Evolutionary conservation across 2,329 filamentous ascomycete species (phyloP), one percentile per base, ranked within the genome.

Genomic region (Aspergillus carbonarius): DNA sequence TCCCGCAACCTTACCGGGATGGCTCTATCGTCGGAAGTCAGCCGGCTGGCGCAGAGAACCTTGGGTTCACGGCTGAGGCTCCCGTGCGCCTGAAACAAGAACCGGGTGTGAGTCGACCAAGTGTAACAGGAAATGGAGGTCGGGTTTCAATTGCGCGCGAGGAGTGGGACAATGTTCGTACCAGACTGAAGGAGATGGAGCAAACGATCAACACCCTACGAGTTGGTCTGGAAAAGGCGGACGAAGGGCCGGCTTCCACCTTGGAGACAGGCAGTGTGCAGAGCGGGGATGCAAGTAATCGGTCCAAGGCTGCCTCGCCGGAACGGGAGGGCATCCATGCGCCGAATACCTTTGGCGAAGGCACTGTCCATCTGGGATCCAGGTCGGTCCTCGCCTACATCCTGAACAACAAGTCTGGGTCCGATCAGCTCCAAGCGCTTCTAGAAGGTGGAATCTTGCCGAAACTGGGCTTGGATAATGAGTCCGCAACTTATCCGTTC

Each of bases 401-500:
- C 34, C 76, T 83, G 63, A 81, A 82, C 25, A 81, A 83, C 23
- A 80, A 83, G 35, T 78, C 85, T 12, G 76, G 76, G 15, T 76
- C 76, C 10, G 74, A 78, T 37, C 77, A 79, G 61, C 70, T 78
- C 4, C 81, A 85, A 62, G 82, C 85, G 50, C 72, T 87, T 12
- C 72, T 87, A 46, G 83, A 85, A 63, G 85, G 84, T 63, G 85
- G 83, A 48, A 85, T 88, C 63, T 72, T 88, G 20, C 85, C 85
- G 0, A 83, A 87, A 55, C 79, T 88, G 57, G 85, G 85, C 2
- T 76, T 88, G 34, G 85, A 87, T 66, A 87, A 88, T 63, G 85
- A 87, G 66, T 84, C 82, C 37, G 84, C 84, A 4, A 87, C 85
- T 8, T 88, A 88, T 66, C 85, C 85, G 6, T 88, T 88, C 65